phyloP scores from a whole-genome alignment of 1,284 basidiomycete species.

The Ceratobasidium sp. region DNA sequence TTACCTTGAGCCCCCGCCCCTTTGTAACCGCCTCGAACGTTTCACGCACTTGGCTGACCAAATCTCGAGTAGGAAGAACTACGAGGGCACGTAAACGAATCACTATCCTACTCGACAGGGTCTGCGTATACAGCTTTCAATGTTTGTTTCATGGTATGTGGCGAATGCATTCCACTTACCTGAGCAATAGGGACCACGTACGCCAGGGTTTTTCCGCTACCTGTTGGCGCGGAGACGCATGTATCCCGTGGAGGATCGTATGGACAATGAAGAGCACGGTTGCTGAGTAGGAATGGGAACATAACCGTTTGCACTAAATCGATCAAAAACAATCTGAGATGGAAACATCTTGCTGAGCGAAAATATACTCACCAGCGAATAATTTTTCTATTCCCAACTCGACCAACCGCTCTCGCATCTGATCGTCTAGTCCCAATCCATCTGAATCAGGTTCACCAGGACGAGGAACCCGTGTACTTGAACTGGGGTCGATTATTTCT shows the following conservation, averaged over 20 bases:
- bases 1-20: slow-evolving; percentile 85
- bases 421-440: slow-evolving; percentile 61
- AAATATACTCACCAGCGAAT: slow-evolving; percentile 77
- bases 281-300: slow-evolving; percentile 75
- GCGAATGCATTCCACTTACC: slow-evolving; percentile 54
- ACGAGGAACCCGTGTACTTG: slow-evolving; percentile 58
- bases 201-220: slow-evolving; percentile 95
- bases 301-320: slow-evolving; percentile 79
- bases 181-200: slow-evolving; percentile 94
- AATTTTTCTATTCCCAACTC: slow-evolving; percentile 82
- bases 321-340: slow-evolving; percentile 14
- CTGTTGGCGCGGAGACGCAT: slow-evolving; percentile 97
- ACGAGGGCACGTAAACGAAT: slow-evolving; percentile 90
- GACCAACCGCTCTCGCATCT: slow-evolving; percentile 66
- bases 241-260: slow-evolving; percentile 79
- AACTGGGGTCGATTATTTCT: slow-evolving; percentile 69
- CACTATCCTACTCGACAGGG: slow-evolving; percentile 74
- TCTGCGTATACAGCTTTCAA: slow-evolving; percentile 52
- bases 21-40: slow-evolving; percentile 86
- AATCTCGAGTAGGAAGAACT: slow-evolving; percentile 92
- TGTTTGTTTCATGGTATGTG: not conserved
- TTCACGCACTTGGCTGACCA: slow-evolving; percentile 93
- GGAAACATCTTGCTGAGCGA: not conserved
- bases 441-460: slow-evolving; percentile 51
- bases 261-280: slow-evolving; percentile 67